Conservation (phyloP, 768 basidiomycete species). For the Kwoniella mangroviensis region DNA sequence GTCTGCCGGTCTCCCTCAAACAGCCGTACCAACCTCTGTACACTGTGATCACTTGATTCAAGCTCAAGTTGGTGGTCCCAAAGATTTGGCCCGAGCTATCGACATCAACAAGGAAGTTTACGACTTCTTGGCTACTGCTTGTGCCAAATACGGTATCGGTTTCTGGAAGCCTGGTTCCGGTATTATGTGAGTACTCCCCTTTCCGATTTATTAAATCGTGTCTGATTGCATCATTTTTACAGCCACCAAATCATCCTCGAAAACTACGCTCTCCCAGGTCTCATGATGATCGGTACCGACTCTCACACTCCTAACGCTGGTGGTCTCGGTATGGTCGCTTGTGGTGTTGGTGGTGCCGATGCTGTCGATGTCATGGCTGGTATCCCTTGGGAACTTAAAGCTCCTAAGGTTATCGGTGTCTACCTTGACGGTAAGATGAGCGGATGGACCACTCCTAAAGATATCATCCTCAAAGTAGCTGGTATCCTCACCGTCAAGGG, state of each 20-base stretch:
- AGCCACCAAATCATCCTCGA: constrained; percentile 95
- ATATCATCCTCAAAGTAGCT: constrained; percentile 98
- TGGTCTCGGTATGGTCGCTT: constrained; percentile 98
- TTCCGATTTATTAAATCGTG: not conserved
- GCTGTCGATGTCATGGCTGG: constrained; percentile 99
- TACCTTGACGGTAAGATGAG: constrained; percentile 91
- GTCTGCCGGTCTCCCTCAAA: constrained; percentile 98
- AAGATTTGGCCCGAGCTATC: constrained; percentile 90
- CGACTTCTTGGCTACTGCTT: constrained; percentile 96
- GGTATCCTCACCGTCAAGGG: constrained; percentile 99
- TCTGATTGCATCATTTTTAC: not conserved
- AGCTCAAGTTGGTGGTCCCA: constrained; percentile 89
- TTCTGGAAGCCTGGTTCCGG: constrained; percentile 99
- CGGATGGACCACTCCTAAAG: constrained; percentile 98
- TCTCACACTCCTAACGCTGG: constrained; percentile 99
- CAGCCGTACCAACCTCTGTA: constrained; percentile 96
- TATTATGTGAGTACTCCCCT: constrained; percentile 67
- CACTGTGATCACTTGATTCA: constrained; percentile 99
- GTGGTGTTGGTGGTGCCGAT: constrained; percentile 99
- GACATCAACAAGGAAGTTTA: constrained; percentile 98
- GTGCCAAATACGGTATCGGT: constrained; percentile 97
- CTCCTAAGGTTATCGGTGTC: constrained; percentile 98
- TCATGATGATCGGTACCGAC: constrained; percentile 99
- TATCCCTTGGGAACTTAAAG: constrained; percentile 99
- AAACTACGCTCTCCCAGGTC: constrained; percentile 99